phyloP scores from a whole-genome alignment of 2,329 filamentous ascomycete genomes.

The Myriangium duriaei region DNA sequence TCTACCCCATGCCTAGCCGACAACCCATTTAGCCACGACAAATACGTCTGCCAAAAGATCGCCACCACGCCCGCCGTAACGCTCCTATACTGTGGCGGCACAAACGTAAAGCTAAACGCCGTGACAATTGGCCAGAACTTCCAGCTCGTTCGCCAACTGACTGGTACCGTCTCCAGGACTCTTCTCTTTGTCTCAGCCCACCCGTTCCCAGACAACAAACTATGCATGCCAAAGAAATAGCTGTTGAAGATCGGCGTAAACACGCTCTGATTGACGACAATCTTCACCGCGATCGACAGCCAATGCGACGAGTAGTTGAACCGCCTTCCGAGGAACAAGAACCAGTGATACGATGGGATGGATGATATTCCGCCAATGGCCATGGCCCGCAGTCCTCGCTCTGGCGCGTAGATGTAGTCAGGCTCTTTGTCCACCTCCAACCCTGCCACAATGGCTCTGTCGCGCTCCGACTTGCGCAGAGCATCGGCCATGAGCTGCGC shows the following conservation, averaged over 20 bases:
- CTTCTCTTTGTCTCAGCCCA: slow-evolving; percentile 54
- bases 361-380: slow-evolving; percentile 59
- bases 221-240: slow-evolving; percentile 42
- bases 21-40: slow-evolving; percentile 64
- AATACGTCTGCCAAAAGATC: slow-evolving; percentile 85
- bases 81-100: slow-evolving; percentile 65
- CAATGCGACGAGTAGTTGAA: slow-evolving; percentile 73
- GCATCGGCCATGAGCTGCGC: slow-evolving; percentile 52
- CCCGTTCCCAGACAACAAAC: slow-evolving; percentile 44
- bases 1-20: slow-evolving; percentile 50
- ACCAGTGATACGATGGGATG: slow-evolving; percentile 78
- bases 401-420: slow-evolving; percentile 48
- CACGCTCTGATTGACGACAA: slow-evolving; percentile 62
- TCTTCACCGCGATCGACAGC: slow-evolving; percentile 62
- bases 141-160: slow-evolving; percentile 62
- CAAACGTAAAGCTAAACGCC: slow-evolving; percentile 74
- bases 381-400: slow-evolving; percentile 57
- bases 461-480: not conserved
- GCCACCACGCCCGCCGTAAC: slow-evolving; percentile 66
- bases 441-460: too few relatives aligned
- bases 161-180: slow-evolving; percentile 62
- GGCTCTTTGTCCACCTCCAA: slow-evolving; percentile 13
- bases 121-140: slow-evolving; percentile 85
- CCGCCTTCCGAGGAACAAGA: slow-evolving; percentile 60
- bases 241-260: slow-evolving; percentile 58